Evolutionary conservation across 768 basidiomycete species (phyloP).

Genomic region (Phaeotremella fagi): DNA sequence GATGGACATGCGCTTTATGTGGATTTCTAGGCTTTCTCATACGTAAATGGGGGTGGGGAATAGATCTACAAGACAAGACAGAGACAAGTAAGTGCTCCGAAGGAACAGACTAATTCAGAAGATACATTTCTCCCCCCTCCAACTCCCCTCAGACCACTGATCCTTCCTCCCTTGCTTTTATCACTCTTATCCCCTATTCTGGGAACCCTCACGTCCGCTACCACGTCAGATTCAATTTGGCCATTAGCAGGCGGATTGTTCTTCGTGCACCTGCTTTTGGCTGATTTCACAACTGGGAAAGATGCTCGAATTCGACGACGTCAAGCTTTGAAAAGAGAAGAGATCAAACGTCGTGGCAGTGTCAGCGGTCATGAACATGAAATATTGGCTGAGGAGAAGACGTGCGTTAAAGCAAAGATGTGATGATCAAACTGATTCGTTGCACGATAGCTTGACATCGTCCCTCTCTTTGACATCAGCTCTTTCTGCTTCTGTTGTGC

Average conservation of each 20-base stretch:
- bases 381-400: slow-evolving; percentile 30
- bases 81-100: background rate
- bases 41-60: slow-evolving; percentile 25
- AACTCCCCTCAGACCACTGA: slow-evolving; percentile 30
- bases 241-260: slow-evolving; percentile 83
- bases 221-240: slow-evolving; percentile 96
- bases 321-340: slow-evolving; percentile 12
- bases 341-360: slow-evolving; percentile 15
- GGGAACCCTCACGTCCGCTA: slow-evolving; percentile 85
- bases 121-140: slow-evolving; percentile 21
- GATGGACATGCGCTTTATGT: slow-evolving; percentile 20
- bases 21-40: slow-evolving; percentile 17
- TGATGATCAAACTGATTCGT: background rate
- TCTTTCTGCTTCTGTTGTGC: slow-evolving; percentile 84
- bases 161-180: slow-evolving; percentile 81
- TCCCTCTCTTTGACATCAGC: slow-evolving; percentile 58
- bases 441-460: slow-evolving; percentile 36
- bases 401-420: background rate
- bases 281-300: slow-evolving; percentile 56
- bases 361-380: slow-evolving; percentile 8
- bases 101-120: background rate
- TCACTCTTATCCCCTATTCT: slow-evolving; percentile 87
- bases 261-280: slow-evolving; percentile 71
- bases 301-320: slow-evolving; percentile 25
- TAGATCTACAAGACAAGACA: background rate